phyloP scores from a whole-genome alignment of 2,329 filamentous ascomycete genomes.

The Bretziella fagacearum region DNA sequence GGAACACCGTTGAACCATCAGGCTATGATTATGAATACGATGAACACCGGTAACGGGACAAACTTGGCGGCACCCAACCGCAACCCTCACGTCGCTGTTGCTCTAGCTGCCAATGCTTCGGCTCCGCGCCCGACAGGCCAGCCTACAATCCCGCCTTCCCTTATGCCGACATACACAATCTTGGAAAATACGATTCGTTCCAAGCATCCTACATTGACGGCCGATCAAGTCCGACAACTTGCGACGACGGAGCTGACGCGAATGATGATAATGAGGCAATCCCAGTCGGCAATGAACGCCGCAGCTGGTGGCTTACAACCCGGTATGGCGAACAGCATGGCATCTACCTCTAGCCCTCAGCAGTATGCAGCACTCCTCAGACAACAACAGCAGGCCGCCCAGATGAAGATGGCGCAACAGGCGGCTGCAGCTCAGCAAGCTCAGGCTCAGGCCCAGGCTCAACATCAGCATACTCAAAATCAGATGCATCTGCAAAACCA shows the following conservation, averaged over 20 bases:
- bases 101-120: not conserved
- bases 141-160: conserved; percentile 8
- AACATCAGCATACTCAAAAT: conserved; percentile 16
- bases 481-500: conserved; percentile 11
- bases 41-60: conserved; percentile 10
- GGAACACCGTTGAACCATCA: conserved; percentile 11
- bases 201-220: conserved; percentile 34
- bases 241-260: conserved; percentile 34
- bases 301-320: conserved; percentile 34
- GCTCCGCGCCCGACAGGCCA: conserved; percentile 17
- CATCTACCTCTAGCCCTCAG: conserved; percentile 35
- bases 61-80: conserved; percentile 13
- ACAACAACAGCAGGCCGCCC: conserved; percentile 28
- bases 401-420: conserved; percentile 21
- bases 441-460: conserved; percentile 14
- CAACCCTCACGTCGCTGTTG: conserved; percentile 4
- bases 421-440: conserved; percentile 17
- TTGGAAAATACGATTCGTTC: conserved; percentile 35
- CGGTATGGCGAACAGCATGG: conserved; percentile 32
- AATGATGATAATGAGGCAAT: conserved; percentile 30
- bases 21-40: conserved; percentile 11
- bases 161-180: conserved; percentile 22
- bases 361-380: conserved; percentile 42
- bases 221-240: conserved; percentile 33
- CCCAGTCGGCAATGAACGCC: conserved; percentile 37